phyloP scores from a whole-genome alignment of 306 rosid genomes.

The Acmispon strigosus region DNA sequence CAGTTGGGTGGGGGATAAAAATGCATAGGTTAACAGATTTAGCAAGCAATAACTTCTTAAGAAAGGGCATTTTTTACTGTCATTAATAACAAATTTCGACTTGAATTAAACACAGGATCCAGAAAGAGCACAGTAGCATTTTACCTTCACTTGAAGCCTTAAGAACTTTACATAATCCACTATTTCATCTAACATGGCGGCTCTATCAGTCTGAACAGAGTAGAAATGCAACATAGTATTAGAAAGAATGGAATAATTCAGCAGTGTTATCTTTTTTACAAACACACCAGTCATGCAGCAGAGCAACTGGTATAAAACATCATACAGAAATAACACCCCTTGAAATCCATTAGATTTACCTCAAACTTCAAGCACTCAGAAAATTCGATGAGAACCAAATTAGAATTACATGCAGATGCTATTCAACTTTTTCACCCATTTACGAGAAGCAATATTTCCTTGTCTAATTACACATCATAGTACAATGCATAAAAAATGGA shows the following conservation, averaged over 20 bases:
- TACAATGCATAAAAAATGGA: no score
- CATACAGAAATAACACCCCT: no score
- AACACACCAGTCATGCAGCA: no score
- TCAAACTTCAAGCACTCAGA: no score
- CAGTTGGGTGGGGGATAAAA: background rate
- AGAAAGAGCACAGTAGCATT: background rate
- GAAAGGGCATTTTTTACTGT: background rate
- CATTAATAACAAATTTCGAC: background rate
- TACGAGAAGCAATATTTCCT: no score
- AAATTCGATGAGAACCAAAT: no score
- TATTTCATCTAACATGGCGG: slow-evolving; percentile 97
- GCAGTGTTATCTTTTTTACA: no score
- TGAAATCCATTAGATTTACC: background rate
- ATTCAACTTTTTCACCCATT: no score
- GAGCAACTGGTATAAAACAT: no score
- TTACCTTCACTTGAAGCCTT: slow-evolving; percentile 96
- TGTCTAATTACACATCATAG: no score
- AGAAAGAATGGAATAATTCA: slow-evolving; percentile 12
- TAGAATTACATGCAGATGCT: no score
- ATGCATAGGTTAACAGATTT: background rate
- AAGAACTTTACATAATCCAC: slow-evolving; percentile 98
- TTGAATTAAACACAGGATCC: background rate
- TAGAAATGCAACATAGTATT: slow-evolving; percentile 8
- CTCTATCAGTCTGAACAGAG: slow-evolving; percentile 79
- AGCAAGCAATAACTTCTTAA: background rate